These are phyloP conservation scores for Vitis labrusca DNA, from an alignment of 164 flowering plant species.

Conservation along the genomic window DNA sequence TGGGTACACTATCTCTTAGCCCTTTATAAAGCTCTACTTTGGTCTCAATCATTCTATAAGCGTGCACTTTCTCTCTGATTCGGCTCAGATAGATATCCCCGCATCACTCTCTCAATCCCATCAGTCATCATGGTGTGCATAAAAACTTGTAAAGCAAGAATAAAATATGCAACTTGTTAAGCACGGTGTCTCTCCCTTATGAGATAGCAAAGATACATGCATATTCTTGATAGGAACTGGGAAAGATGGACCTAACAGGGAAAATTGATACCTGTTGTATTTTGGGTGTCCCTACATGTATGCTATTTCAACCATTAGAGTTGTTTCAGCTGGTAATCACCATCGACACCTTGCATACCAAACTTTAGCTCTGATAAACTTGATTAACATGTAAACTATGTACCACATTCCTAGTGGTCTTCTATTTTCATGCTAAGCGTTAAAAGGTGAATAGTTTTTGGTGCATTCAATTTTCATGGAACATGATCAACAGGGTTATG, in stretches of 20 bases:
- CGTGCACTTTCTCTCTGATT: constrained; percentile 4
- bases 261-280: neutral
- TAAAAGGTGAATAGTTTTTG: too few relatives aligned
- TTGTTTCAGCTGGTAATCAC: neutral
- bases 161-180: constrained; percentile 2
- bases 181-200: neutral
- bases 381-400: too few relatives aligned
- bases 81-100: constrained; percentile 16
- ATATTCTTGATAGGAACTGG: constrained; percentile 12
- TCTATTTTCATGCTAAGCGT: too few relatives aligned
- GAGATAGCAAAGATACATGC: constrained; percentile 6
- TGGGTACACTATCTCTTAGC: constrained; percentile 8
- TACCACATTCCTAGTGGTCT: too few relatives aligned
- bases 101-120: neutral
- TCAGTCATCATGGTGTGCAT: neutral
- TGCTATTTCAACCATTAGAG: neutral
- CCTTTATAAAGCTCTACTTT: constrained; percentile 18
- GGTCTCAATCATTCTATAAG: constrained; percentile 29
- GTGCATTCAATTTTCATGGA: too few relatives aligned
- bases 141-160: too few relatives aligned
- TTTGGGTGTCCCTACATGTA: neutral
- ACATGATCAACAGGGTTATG: too few relatives aligned
- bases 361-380: too few relatives aligned
- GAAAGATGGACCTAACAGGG: too few relatives aligned
- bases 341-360: too few relatives aligned